Conservation (phyloP, 768 basidiomycete genomes). For the Hericium rajendrae region DNA sequence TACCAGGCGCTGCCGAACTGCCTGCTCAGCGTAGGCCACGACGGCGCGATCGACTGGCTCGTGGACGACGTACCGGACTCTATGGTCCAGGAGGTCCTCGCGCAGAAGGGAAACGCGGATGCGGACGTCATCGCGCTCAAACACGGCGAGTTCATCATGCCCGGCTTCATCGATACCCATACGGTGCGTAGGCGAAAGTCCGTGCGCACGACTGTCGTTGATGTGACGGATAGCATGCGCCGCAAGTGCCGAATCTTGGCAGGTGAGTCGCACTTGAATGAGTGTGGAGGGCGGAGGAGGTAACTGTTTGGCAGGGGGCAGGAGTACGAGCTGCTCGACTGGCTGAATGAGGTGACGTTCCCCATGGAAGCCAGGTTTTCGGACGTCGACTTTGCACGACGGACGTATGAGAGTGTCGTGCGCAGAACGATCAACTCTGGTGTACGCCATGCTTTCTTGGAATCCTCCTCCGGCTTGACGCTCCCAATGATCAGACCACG, state of each 20-base stretch:
- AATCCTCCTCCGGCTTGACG: background rate
- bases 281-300: too few species aligned
- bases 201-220: background rate
- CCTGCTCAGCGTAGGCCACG: constrained; percentile 40
- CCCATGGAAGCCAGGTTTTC: constrained; percentile 75
- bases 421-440: constrained; percentile 61
- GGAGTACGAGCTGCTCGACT: constrained; percentile 80
- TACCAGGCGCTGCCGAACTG: constrained; percentile 41
- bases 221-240: constrained; percentile 50
- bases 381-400: constrained; percentile 58
- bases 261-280: constrained; percentile 27
- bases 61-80: constrained; percentile 43
- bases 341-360: constrained; percentile 80
- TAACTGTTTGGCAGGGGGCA: constrained; percentile 48
- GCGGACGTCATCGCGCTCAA: constrained; percentile 29
- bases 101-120: constrained; percentile 35
- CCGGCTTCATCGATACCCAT: constrained; percentile 89
- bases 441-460: constrained; percentile 35
- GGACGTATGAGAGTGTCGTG: constrained; percentile 64
- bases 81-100: constrained; percentile 39
- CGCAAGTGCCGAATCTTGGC: constrained; percentile 69
- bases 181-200: constrained; percentile 43
- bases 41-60: constrained; percentile 65
- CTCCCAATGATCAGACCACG: constrained; percentile 53
- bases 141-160: constrained; percentile 59